Percentiles rank a stretch among this genome's conserved stretches.
Evolutionary conservation across 495 filamentous ascomycete species (phyloP).

Genomic region (Daldinia concentrica): DNA sequence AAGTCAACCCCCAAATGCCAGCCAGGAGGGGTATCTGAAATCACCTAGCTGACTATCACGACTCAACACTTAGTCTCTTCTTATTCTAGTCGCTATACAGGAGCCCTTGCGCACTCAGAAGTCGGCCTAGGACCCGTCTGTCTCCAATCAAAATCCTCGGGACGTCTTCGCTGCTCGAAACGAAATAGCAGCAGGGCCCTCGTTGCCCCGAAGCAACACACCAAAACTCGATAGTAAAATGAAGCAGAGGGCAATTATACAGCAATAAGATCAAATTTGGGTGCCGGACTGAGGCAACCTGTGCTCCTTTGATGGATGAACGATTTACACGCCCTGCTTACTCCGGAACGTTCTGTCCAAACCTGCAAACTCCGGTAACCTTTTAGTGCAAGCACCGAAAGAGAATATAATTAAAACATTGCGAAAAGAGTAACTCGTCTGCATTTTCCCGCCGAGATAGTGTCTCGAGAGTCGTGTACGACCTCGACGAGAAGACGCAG

Average conservation of each 20-base stretch:
- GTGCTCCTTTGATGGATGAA: conserved; percentile 19
- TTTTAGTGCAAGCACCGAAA: conserved; percentile 27
- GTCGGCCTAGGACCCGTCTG: conserved; percentile 2
- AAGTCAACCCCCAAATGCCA: conserved; percentile 26
- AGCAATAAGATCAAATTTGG: conserved; percentile 26
- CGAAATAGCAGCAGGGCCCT: conserved; percentile 21
- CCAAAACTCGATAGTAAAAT: conserved; percentile 15
- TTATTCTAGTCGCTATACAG: conserved; percentile 12
- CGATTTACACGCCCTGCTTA: conserved; percentile 30
- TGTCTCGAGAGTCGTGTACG: conserved; percentile 11
- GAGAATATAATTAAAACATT: conserved; percentile 28
- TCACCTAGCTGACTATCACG: conserved; percentile 36
- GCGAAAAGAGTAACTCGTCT: conserved; percentile 13
- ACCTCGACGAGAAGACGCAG: conserved; percentile 1
- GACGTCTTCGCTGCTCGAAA: conserved; percentile 21
- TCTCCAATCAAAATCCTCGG: conserved; percentile 27
- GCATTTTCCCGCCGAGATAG: conserved; percentile 6
- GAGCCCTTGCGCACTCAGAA: conserved; percentile 35
- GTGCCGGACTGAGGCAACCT: conserved; percentile 27
- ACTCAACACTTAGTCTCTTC: conserved; percentile 17
- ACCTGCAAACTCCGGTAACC: conserved; percentile 43
- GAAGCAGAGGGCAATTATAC: conserved; percentile 41
- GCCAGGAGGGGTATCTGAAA: conserved; percentile 44
- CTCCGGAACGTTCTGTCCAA: conserved; percentile 44
- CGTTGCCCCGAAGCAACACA: conserved; percentile 11